These are phyloP conservation scores for Mycena epipterygia DNA, from an alignment of 768 basidiomycete genomes.

Conservation along the genomic window DNA sequence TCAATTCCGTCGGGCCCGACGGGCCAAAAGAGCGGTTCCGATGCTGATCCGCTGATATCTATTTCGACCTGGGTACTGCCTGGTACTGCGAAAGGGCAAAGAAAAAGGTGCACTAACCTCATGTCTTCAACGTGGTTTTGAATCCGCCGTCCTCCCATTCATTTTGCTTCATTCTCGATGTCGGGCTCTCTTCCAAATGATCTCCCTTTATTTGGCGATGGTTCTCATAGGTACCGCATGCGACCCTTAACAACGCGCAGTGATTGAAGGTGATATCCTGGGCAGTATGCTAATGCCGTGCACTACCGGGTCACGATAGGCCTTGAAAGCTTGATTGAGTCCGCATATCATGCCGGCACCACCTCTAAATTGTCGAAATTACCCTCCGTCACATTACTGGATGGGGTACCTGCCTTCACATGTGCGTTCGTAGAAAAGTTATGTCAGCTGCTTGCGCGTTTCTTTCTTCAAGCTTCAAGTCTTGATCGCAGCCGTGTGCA, in stretches of 20 bases:
- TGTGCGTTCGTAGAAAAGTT: not conserved
- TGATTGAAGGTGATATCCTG: conserved; percentile 2
- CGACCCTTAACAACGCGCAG: not conserved
- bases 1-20: too few relatives aligned
- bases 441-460: conserved; percentile 20
- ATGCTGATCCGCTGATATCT: not conserved
- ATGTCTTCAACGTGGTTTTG: conserved; percentile 13
- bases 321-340: too few relatives aligned
- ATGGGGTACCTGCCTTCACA: conserved; percentile 19
- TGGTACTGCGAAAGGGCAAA: not conserved
- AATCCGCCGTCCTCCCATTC: not conserved
- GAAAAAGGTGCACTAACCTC: too few relatives aligned
- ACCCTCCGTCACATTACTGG: not conserved
- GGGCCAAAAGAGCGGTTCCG: too few relatives aligned
- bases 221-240: conserved; percentile 8
- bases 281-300: not conserved
- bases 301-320: not conserved
- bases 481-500: conserved; percentile 24
- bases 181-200: not conserved
- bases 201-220: not conserved
- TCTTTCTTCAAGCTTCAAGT: conserved; percentile 17
- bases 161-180: not conserved
- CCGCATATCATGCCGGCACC: not conserved
- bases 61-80: not conserved
- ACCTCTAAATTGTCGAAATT: not conserved